A percentile compares a stretch with the other conserved stretches of the same genome.
Evolutionary conservation across 139 green algal genomes (phyloP).

Genomic region (Tetradesmus lagerheimii): DNA sequence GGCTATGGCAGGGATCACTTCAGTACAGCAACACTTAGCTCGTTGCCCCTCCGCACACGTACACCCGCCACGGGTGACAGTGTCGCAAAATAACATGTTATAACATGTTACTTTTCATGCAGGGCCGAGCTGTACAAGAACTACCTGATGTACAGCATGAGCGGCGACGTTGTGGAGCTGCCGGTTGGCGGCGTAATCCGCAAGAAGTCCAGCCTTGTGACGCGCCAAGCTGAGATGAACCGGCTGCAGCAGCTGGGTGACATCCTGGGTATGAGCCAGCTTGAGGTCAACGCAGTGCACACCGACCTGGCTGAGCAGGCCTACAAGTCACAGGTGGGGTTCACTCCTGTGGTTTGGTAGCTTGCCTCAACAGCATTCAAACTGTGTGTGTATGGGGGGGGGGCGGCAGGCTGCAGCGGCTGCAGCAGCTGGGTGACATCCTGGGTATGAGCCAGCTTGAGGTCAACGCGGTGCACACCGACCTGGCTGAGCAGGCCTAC

Average conservation of each 20-base stretch:
- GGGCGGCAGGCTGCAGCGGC: too few relatives aligned
- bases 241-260: constrained; percentile 63
- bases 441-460: constrained; percentile 68
- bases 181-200: constrained; percentile 90
- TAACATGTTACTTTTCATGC: not conserved
- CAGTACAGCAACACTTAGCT: too few relatives aligned
- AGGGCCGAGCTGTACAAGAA: constrained; percentile 92
- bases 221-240: constrained; percentile 60
- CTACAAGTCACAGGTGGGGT: constrained; percentile 79
- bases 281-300: constrained; percentile 81
- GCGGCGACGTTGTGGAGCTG: constrained; percentile 89
- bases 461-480: constrained; percentile 80
- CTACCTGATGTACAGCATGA: constrained; percentile 95
- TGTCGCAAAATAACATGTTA: not conserved
- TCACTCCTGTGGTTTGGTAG: too few relatives aligned
- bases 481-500: constrained; percentile 95
- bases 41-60: too few relatives aligned
- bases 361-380: too few relatives aligned
- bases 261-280: constrained; percentile 65
- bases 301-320: constrained; percentile 92
- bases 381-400: too few relatives aligned
- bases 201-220: constrained; percentile 64
- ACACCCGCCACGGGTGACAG: too few relatives aligned
- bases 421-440: constrained; percentile 63
- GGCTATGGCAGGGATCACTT: too few relatives aligned